Base-by-base conservation (phyloP, 805 yeast genomes). In the Wickerhamomyces alni region DNA sequence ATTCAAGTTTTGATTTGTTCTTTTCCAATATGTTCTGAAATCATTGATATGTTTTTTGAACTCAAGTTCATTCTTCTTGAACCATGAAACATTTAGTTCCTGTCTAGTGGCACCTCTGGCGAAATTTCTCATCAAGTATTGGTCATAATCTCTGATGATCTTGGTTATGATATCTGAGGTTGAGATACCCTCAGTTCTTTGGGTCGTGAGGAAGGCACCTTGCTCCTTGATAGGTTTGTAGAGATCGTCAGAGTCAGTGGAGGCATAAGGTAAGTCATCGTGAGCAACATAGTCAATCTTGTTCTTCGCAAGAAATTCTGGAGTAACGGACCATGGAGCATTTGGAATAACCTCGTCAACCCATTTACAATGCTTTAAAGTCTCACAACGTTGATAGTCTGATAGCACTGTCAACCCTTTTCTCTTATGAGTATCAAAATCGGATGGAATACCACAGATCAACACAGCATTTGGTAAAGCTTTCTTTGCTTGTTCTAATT, bases 101-200 rank as follows among this genome's bases (percentile, higher is more conserved):
- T 93, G 87, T 57, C 99, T 75, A 3, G 97, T 85, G 10, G 96
- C 98, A 35, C 99, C 99, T 50, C 99, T 76, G 13, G 96, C 96
- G 63, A 93, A 91, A 66, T 93, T 93, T 59, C 99, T 79, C 93
- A 91, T 83, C 61, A 93, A 69, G 62, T 93, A 93, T 66, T 89
- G 87, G 68, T 93, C 99, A 65, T 93, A 93, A 65, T 93, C 98
- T 52, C 93, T 76, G 52, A 93, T 89, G 52, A 93, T 87, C 58
- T 85, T 87, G 45, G 98, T 91, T 56, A 93, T 93, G 50, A 93
- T 91, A 61, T 91, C 98, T 26, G 95, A 83, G 1, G 99, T 93
- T 17, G 96, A 86, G 32, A 93, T 81, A 11, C 99, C 99, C 49
- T 89, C 96, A 0, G 99, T 93, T 60, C 99, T 76, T 65, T 93